Evolutionary conservation across 2,329 filamentous ascomycete genomes (phyloP), one percentile per base, ranked within the genome.

Genomic region (Leptographium radiaticola): DNA sequence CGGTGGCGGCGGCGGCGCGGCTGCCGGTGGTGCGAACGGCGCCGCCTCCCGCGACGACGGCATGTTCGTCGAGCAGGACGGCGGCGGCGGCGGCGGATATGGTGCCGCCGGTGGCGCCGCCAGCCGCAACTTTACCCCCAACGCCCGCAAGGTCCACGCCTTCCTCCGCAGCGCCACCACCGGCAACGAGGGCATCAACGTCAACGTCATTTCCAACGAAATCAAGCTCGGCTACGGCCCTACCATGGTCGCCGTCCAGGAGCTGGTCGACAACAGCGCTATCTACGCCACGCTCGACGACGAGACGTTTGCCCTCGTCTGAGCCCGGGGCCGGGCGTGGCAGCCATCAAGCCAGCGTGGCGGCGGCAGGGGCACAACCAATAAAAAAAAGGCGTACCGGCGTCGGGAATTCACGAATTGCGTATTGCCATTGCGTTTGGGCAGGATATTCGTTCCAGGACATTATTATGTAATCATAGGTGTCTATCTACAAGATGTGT

Each of bases 271-370:
- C 2, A 70, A 80, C 53, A 88, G 89, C 34, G 65, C 88, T 61
- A 87, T 95, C 59, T 98, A 89, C 70, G 88, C 89, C 33, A 98
- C 94, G 11, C 78, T 95, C 8, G 89, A 97, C 69, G 91, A 97
- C 63, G 79, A 87, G 68, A 97, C 91, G 1, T 97, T 58, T 54
- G 57, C 53, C 6, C n/a, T 58, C 12, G 46, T 59, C 42, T 52
- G 25, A 38, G 20, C 12, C 6, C 18, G 45, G 12, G 18, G 25
- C 6, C 13, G 3, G 5, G 25, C 25, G 25, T 25, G 25, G 25
- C 2, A 5, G 25, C 25, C 25, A 36, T 2, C 9, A 25, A 5
- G 25, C 25, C 25, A 36, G 6, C 9, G 8, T 10, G 34, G 6
- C 34, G 34, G 34, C 12, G 34, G 34, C 34, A 36, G 34, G 9